Evolutionary conservation across 306 rosid genomes (phyloP), one percentile per base, ranked within the genome.

Genomic region (Canavalia gladiata): DNA sequence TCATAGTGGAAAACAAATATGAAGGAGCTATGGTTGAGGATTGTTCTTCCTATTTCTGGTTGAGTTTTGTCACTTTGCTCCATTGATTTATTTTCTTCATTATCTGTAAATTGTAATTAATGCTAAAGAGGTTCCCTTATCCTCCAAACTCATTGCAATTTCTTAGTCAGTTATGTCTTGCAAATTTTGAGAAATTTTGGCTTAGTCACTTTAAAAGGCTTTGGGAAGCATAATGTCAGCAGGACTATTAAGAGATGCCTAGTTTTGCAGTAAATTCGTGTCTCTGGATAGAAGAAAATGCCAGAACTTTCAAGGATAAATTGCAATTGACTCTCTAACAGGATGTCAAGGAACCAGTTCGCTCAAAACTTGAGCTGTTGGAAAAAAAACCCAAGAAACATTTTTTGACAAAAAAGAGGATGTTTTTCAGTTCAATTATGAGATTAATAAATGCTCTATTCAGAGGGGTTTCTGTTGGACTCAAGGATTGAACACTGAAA

Each of bases 281-380:
- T 51, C 35, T 33, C 4, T 34, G 39, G 41, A 37, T 30, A 37
- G 42, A 11, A 33, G 10, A 9, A 8, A 64, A 54, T 65, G 64
- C 52, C 4, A 39, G 50, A 62, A 52, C 4, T 58, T 74, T 30
- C 56, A 46, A 58, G 55, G 69, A 58, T 43, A 30, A 75, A 58
- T 30, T 45, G 2, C 66, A 45, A 55, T 68, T 18, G 11, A 79
- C 25, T 34, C 63, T 46, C 52, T 59, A 5, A 67, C 30, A 37
- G 65, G 18, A 50, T 58, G 54, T 47, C 52, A 70, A 69, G 77
- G 83, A 58, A 47, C 46, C 12, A 6, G 45, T 49, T 49, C 35
- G 2, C 45, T 54, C n/a, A 68, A 5, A 11, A 77, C 64, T 69
- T 58, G 46, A 58, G 63, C 34, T 34, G 68, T 43, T 57, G n/a